Evolutionary conservation across 1,139 yeast species (phyloP).

Genomic region (Lodderomyces metapsilosis): DNA sequence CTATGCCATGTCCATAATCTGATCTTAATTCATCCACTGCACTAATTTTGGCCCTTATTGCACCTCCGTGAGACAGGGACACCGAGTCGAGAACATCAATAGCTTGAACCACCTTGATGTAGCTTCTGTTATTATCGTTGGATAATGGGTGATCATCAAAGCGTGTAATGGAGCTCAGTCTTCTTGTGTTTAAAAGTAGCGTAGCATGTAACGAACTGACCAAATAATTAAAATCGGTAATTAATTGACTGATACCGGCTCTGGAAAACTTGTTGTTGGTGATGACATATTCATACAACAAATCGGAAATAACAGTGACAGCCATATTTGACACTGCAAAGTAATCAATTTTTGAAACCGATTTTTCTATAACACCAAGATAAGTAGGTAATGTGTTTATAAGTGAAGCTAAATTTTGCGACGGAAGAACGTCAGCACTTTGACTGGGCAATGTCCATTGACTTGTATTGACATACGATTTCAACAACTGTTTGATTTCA

Average conservation of each 20-base stretch:
- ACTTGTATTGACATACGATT: conserved; percentile 47
- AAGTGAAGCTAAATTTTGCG: conserved; percentile 36
- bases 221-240: conserved; percentile 51
- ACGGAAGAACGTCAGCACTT: conserved; percentile 18
- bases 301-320: conserved; percentile 46
- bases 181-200: conserved; percentile 17
- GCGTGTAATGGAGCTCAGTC: conserved; percentile 2
- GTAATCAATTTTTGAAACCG: conserved; percentile 29
- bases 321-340: conserved; percentile 33
- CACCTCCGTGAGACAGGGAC: conserved; percentile 8
- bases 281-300: conserved; percentile 57
- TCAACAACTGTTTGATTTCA: conserved; percentile 50
- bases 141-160: conserved; percentile 15
- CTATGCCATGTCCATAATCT: conserved; percentile 22
- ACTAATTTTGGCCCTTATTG: conserved; percentile 15
- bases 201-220: conserved; percentile 32
- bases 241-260: conserved; percentile 57
- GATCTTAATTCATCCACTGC: conserved; percentile 20
- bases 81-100: conserved; percentile 38
- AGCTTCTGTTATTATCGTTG: conserved; percentile 29
- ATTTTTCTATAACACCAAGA: conserved; percentile 31
- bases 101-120: conserved; percentile 32
- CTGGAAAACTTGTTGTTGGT: conserved; percentile 62
- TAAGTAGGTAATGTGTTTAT: conserved; percentile 34
- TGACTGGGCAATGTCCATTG: conserved; percentile 29